phyloP scores from a whole-genome alignment of 768 basidiomycete species.

The Coprinopsis cinerea region DNA sequence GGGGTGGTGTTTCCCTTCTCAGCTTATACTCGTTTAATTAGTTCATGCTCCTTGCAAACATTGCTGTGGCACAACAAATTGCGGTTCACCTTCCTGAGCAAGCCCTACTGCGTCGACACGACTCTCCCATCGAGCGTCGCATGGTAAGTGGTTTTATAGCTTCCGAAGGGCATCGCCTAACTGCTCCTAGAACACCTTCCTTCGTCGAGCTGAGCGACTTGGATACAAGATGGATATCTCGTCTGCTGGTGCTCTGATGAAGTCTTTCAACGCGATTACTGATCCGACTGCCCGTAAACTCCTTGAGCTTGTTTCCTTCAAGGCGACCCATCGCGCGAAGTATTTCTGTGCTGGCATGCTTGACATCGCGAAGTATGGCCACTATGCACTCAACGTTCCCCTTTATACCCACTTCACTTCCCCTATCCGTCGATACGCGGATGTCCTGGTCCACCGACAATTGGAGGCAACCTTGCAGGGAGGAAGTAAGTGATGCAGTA shows the following conservation, averaged over 20 bases:
- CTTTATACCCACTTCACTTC: constrained; percentile 93
- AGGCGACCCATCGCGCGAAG: constrained; percentile 92
- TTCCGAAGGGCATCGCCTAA: too few relatives aligned
- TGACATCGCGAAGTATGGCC: constrained; percentile 95
- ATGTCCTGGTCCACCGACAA: constrained; percentile 94
- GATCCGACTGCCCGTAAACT: constrained; percentile 71
- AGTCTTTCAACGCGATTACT: constrained; percentile 67
- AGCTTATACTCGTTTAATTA: constrained; percentile 23
- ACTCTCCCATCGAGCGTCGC: constrained; percentile 86
- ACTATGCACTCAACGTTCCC: constrained; percentile 86
- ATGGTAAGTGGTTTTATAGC: constrained; percentile 45
- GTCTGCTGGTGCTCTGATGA: constrained; percentile 77
- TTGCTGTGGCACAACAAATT: constrained; percentile 85
- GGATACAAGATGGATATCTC: constrained; percentile 79
- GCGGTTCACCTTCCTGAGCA: constrained; percentile 95
- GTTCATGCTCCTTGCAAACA: constrained; percentile 95
- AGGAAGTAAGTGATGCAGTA: constrained; percentile 33
- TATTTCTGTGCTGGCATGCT: constrained; percentile 99
- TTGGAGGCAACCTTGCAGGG: constrained; percentile 82
- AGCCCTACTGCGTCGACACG: constrained; percentile 92
- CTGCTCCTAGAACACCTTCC: constrained; percentile 59
- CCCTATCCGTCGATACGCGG: constrained; percentile 90
- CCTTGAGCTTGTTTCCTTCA: constrained; percentile 79
- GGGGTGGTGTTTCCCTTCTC: not conserved
- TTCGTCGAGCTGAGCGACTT: constrained; percentile 75